These are phyloP conservation scores for Zangia roseola DNA, from an alignment of 768 basidiomycete genomes.

Conservation along the genomic window DNA sequence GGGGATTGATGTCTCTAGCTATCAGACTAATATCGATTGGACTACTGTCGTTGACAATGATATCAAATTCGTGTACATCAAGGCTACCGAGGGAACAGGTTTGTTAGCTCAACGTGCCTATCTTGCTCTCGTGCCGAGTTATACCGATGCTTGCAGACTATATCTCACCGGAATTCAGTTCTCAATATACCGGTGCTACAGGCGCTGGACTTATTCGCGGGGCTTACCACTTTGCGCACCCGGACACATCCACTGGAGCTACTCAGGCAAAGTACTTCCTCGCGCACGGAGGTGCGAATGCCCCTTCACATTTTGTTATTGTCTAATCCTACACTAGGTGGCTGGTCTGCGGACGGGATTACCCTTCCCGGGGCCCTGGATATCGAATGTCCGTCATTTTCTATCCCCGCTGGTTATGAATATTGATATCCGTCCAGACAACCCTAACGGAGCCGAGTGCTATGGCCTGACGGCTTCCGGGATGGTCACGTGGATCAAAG, in stretches of 20 bases:
- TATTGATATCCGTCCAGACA: constrained; percentile 36
- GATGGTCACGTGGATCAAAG: constrained; percentile 64
- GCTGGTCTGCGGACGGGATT: constrained; percentile 53
- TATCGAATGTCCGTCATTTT: constrained; percentile 49
- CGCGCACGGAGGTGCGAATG: constrained; percentile 46
- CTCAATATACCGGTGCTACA: constrained; percentile 57
- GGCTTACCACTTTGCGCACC: constrained; percentile 59
- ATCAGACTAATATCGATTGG: constrained; percentile 53
- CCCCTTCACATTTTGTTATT: neutral
- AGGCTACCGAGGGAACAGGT: constrained; percentile 66
- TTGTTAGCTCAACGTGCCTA: constrained; percentile 7
- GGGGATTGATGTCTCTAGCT: constrained; percentile 57
- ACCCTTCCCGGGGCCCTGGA: constrained; percentile 67
- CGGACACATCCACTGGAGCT: constrained; percentile 51
- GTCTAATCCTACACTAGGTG: constrained; percentile 34
- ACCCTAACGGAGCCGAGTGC: constrained; percentile 50
- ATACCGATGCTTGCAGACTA: constrained; percentile 15
- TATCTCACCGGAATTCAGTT: constrained; percentile 33
- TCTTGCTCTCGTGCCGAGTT: neutral
- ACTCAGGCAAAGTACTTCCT: constrained; percentile 60
- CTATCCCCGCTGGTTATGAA: neutral
- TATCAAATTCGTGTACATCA: constrained; percentile 59
- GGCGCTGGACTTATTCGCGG: constrained; percentile 58
- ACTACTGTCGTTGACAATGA: constrained; percentile 49
- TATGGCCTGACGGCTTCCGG: constrained; percentile 50